Evolutionary conservation across 345 rosid species (phyloP), one percentile per base, ranked within the genome.

Genomic region (Brassica carinata): DNA sequence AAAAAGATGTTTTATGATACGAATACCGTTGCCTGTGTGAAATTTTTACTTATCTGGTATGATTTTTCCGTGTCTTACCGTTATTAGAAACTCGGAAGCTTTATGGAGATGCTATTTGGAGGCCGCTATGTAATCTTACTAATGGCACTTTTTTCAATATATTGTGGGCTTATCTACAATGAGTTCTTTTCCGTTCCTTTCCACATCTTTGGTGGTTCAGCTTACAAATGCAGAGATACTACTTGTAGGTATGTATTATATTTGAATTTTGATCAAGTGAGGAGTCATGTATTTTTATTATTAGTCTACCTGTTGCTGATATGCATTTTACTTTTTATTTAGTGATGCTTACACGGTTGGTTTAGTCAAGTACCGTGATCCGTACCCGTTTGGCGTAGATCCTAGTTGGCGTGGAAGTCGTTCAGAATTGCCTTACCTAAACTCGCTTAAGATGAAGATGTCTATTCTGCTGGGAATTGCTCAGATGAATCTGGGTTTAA

Each of bases 341-440:
- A 95, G 99, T 67, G 96, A 95, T 87, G 97, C 97, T 11, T 30
- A 78, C 57, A 73, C 94, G 17, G 87, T 38, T 73, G 99, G 99
- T 80, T 85, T 95, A 83, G 48, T 93, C 68, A 95, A 93, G 86
- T 89, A 85, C 84, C 92, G 74, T 77, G 96, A 88, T 85, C 84
- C 97, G 57, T 93, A 93, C 83, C 97, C 99, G 58, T 95, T 95
- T 79, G 99, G 99, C 51, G 97, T 95, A 66, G 99, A 95, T 89
- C 99, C 99, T 67, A 91, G 96, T 75, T 95, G 99, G 99, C 98
- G 98, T 73, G 99, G 99, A 83, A 95, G 98, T 85, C 98, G 99
- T 72, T 17, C 98, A 29, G 99, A 95, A 82, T 84, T 95, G 82
- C 98, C 99, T 19, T 95, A 91, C 85, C 68, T 95, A 79, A 95